A percentile compares a stretch with the other conserved stretches of the same genome.
Conservation (phyloP, 1,284 basidiomycete species). For the Caloboletus inedulis region DNA sequence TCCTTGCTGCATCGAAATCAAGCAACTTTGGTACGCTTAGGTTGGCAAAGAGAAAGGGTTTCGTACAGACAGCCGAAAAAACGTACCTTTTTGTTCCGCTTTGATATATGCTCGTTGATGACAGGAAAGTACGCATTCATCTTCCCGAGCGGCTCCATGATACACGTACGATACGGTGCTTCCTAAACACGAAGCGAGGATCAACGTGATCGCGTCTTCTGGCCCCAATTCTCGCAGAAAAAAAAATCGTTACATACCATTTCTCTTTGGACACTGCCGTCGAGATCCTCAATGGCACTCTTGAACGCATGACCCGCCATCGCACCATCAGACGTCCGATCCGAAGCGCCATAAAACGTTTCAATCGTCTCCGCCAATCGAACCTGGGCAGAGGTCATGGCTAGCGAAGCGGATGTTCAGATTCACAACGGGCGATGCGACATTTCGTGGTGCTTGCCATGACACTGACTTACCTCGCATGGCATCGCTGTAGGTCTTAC, state of each 20-base stretch:
- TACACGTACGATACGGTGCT: slow-evolving; percentile 88
- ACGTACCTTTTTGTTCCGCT: slow-evolving; percentile 92
- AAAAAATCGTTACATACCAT: slow-evolving; percentile 48
- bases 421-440: background rate
- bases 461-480: slow-evolving; percentile 68
- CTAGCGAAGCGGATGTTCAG: slow-evolving; percentile 29
- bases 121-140: slow-evolving; percentile 95
- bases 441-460: background rate
- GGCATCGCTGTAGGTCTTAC: slow-evolving; percentile 92
- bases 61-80: background rate
- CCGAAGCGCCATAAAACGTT: slow-evolving; percentile 87
- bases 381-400: slow-evolving; percentile 91
- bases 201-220: slow-evolving; percentile 5
- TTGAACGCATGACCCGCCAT: slow-evolving; percentile 98
- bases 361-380: slow-evolving; percentile 94
- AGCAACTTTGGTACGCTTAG: slow-evolving; percentile 57
- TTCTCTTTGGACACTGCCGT: slow-evolving; percentile 81
- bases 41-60: background rate
- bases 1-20: slow-evolving; percentile 93
- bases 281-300: slow-evolving; percentile 91
- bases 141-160: slow-evolving; percentile 94
- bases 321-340: slow-evolving; percentile 84
- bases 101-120: slow-evolving; percentile 91
- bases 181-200: slow-evolving; percentile 54
- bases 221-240: background rate